Conservation (phyloP, 176 grass and related monocot genomes). For the Thinopyrum elongatum region DNA sequence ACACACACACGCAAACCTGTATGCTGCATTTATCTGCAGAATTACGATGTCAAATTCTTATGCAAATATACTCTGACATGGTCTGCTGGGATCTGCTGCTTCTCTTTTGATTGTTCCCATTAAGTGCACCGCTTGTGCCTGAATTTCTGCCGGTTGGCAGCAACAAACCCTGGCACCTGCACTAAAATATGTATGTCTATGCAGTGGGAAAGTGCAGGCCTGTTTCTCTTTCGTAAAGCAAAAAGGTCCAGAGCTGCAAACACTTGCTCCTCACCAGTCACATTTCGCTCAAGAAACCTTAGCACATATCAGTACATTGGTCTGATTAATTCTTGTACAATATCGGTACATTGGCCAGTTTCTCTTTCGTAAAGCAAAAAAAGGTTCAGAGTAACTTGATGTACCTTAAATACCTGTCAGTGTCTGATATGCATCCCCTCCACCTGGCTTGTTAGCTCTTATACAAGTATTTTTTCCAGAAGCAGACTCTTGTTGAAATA, state of each 20-base stretch:
- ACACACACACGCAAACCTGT: too few species aligned
- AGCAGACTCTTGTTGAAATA: background rate
- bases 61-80: background rate
- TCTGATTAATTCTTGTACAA: too few species aligned
- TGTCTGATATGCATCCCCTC: background rate
- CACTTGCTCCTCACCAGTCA: background rate
- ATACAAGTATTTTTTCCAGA: slow-evolving; percentile 10
- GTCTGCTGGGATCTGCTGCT: background rate
- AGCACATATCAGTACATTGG: too few species aligned
- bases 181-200: background rate
- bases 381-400: background rate
- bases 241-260: background rate
- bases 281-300: background rate
- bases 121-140: background rate
- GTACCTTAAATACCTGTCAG: background rate
- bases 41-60: background rate
- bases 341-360: background rate
- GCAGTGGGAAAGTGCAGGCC: background rate
- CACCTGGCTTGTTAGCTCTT: background rate
- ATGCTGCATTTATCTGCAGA: background rate
- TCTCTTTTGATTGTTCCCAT: background rate
- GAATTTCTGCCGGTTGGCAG: background rate
- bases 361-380: too few species aligned
- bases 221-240: background rate
- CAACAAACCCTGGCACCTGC: background rate